Evolutionary conservation across 2,329 filamentous ascomycete species (phyloP).

Genomic region (Gaeumannomyces tritici): DNA sequence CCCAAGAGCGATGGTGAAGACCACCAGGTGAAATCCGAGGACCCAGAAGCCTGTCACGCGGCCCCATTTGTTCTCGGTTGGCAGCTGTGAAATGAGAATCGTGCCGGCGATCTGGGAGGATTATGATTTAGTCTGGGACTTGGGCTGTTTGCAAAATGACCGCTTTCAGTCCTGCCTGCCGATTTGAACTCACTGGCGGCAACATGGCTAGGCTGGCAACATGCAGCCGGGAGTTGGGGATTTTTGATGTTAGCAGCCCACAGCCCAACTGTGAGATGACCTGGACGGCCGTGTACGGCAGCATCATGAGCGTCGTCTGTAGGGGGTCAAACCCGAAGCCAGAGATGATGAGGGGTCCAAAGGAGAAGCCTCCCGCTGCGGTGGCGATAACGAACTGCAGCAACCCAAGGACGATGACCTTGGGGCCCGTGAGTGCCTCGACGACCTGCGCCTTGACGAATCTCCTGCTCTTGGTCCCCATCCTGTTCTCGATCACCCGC

Average conservation of each 20-base stretch:
- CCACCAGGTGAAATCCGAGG: slow-evolving; percentile 18
- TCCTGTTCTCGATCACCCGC: slow-evolving; percentile 26
- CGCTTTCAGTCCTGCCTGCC: too few relatives aligned
- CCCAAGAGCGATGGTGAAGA: slow-evolving; percentile 19
- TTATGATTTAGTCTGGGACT: not conserved
- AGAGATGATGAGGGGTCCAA: slow-evolving; percentile 16
- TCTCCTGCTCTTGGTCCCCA: slow-evolving; percentile 15
- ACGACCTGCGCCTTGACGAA: slow-evolving; percentile 14
- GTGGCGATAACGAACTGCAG: slow-evolving; percentile 36
- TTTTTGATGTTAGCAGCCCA: slow-evolving; percentile 11
- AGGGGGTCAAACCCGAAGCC: slow-evolving; percentile 20
- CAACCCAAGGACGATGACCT: slow-evolving; percentile 34
- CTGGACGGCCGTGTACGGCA: slow-evolving; percentile 48
- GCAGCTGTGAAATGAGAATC: slow-evolving; percentile 18
- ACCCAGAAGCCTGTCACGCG: slow-evolving; percentile 21
- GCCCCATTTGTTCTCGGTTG: slow-evolving; percentile 17
- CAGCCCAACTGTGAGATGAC: slow-evolving; percentile 36
- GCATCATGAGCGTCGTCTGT: slow-evolving; percentile 32
- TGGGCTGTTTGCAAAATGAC: too few relatives aligned
- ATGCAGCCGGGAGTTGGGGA: slow-evolving; percentile 17
- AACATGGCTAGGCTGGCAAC: slow-evolving; percentile 19
- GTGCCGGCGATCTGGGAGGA: slow-evolving; percentile 18
- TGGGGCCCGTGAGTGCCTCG: slow-evolving; percentile 33
- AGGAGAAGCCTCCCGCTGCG: slow-evolving; percentile 9
- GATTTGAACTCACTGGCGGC: slow-evolving; percentile 13